Percentiles rank a stretch among this genome's conserved stretches.
phyloP scores from a whole-genome alignment of 306 rosid species.

The Comarum palustre region DNA sequence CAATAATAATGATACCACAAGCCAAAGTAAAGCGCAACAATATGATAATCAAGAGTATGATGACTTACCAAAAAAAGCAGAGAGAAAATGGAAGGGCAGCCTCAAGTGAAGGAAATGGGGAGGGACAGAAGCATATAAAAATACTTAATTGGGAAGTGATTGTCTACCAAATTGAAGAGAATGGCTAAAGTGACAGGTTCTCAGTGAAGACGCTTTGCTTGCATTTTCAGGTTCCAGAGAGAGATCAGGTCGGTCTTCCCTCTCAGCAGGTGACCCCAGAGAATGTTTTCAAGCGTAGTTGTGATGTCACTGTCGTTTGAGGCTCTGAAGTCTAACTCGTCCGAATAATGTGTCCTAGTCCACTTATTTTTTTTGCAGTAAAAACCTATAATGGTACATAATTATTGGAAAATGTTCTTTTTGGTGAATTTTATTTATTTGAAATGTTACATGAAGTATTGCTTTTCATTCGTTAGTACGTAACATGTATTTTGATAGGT shows the following conservation, averaged over 20 bases:
- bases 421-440: too few species aligned
- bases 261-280: conserved; percentile 20
- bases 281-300: conserved; percentile 52
- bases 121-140: background rate
- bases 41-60: conserved; percentile 25
- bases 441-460: too few species aligned
- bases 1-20: conserved; percentile 6
- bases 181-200: conserved; percentile 33
- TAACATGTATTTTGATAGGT: too few species aligned
- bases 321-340: background rate
- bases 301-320: conserved; percentile 52
- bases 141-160: conserved; percentile 24
- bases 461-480: too few species aligned
- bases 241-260: conserved; percentile 3
- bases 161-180: conserved; percentile 13
- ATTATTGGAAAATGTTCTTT: too few species aligned
- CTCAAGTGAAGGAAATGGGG: conserved; percentile 28
- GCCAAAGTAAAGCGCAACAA: conserved; percentile 36
- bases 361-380: too few species aligned
- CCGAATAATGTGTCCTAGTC: too few species aligned
- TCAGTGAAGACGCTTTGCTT: conserved; percentile 56
- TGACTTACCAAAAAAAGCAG: conserved; percentile 39
- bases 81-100: conserved; percentile 29
- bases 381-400: too few species aligned
- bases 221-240: conserved; percentile 54